These are phyloP conservation scores for Aspergillus tamarii DNA, from an alignment of 2,329 filamentous ascomycete species.

Conservation along the genomic window DNA sequence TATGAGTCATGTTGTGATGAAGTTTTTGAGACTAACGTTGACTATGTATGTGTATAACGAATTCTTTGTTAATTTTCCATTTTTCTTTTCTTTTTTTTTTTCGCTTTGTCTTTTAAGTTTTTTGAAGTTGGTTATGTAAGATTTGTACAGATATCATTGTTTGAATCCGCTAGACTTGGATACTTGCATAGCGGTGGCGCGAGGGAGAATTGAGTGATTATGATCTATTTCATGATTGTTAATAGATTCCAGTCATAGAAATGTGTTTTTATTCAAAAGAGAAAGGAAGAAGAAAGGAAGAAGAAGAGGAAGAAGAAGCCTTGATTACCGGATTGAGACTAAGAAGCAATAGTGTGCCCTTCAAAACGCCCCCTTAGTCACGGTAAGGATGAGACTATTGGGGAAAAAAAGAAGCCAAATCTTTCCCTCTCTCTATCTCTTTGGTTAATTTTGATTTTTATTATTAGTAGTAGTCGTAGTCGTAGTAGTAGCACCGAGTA, in stretches of 20 bases:
- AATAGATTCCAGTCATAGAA: neutral
- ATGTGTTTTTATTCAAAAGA: neutral
- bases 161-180: conserved; percentile 4
- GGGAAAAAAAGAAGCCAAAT: too few species aligned
- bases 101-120: conserved; percentile 2
- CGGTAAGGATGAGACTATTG: too few species aligned
- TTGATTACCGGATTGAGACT: neutral
- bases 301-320: neutral
- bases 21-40: conserved; percentile 8
- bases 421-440: too few species aligned
- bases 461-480: too few species aligned
- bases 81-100: conserved; percentile 8
- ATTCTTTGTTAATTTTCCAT: conserved; percentile 1
- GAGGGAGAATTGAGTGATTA: conserved; percentile 2
- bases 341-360: neutral
- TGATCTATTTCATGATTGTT: neutral
- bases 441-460: too few species aligned
- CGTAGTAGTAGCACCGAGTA: too few species aligned
- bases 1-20: conserved; percentile 21
- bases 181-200: conserved; percentile 26
- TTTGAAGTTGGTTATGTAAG: conserved; percentile 2
- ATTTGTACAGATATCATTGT: conserved; percentile 1
- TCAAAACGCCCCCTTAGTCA: neutral
- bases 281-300: neutral
- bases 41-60: conserved; percentile 6